Conservation (phyloP, 2,329 filamentous ascomycete species). For the Penicillium sp. region DNA sequence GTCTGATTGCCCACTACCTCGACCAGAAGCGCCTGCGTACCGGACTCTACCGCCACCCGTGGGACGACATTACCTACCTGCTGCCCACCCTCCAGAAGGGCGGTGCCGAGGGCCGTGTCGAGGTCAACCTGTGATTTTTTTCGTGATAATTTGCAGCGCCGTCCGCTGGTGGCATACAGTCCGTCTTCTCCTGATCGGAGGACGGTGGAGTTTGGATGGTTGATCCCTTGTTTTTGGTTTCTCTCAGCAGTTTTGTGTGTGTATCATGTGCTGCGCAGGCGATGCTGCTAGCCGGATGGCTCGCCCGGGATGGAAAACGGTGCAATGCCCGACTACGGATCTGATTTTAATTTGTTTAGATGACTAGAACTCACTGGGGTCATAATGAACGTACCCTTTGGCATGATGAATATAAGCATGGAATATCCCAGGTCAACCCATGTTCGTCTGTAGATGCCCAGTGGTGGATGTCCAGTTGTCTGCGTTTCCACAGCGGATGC, state of each 20-base stretch:
- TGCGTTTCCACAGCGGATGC: not conserved
- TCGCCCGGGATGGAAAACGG: constrained; percentile 16
- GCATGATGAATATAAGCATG: constrained; percentile 19
- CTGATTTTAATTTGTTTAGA: constrained; percentile 30
- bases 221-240: constrained; percentile 30
- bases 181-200: constrained; percentile 27
- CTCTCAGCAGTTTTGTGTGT: constrained; percentile 28
- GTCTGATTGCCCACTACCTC: constrained; percentile 98
- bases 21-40: constrained; percentile 99
- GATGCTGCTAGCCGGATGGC: no score
- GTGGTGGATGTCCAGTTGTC: not conserved
- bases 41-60: constrained; percentile 97
- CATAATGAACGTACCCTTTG: constrained; percentile 28
- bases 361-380: constrained; percentile 28
- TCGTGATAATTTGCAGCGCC: constrained; percentile 29
- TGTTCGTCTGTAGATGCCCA: not conserved
- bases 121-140: constrained; percentile 68
- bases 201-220: constrained; percentile 41
- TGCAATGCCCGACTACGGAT: constrained; percentile 25
- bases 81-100: constrained; percentile 73
- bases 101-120: constrained; percentile 80
- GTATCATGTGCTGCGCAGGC: constrained; percentile 28
- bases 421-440: not conserved
- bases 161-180: constrained; percentile 35
- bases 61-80: constrained; percentile 97